These are phyloP conservation scores for Phytopythium boreale DNA, from an alignment of 352 stramenopile genomes.

Conservation along the genomic window DNA sequence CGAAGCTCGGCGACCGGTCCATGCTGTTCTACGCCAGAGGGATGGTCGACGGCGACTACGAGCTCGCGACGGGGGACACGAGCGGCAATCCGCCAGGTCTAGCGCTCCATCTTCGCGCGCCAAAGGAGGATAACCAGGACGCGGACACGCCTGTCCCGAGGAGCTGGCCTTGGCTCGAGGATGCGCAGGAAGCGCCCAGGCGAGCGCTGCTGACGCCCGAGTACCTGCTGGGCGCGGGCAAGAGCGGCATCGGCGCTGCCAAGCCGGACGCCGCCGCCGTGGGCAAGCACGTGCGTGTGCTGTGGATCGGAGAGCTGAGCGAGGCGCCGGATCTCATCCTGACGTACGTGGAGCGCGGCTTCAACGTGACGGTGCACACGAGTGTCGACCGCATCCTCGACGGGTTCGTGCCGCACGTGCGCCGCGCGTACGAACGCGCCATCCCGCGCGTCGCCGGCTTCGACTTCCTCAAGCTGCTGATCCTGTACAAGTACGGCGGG, in stretches of 20 bases:
- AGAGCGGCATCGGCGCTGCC: not conserved
- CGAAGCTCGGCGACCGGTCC: not conserved
- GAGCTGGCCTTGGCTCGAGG: not conserved
- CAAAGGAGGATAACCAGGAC: not conserved
- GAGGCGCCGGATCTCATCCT: constrained; percentile 1
- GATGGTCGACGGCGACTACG: not conserved
- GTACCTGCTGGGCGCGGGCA: not conserved
- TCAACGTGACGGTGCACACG: constrained; percentile 10
- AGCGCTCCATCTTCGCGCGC: not conserved
- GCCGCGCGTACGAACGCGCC: constrained; percentile 7
- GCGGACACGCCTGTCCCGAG: no score
- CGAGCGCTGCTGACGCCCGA: not conserved
- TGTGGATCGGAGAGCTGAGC: constrained; percentile 16
- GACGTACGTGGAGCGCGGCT: constrained; percentile 5
- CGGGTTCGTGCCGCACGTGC: constrained; percentile 12
- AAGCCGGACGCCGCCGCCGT: not conserved
- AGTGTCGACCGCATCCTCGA: constrained; percentile 11
- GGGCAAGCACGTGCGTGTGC: constrained; percentile 11
- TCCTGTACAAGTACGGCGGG: constrained; percentile 18
- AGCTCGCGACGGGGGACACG: no score
- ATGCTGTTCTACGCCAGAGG: not conserved
- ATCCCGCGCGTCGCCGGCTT: constrained; percentile 11
- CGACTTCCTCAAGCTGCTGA: constrained; percentile 16
- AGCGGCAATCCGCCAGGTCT: not conserved
- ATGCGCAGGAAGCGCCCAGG: not conserved